These are phyloP conservation scores for Tolypocladium tropicale DNA, from an alignment of 2,329 filamentous ascomycete genomes.

Conservation along the genomic window DNA sequence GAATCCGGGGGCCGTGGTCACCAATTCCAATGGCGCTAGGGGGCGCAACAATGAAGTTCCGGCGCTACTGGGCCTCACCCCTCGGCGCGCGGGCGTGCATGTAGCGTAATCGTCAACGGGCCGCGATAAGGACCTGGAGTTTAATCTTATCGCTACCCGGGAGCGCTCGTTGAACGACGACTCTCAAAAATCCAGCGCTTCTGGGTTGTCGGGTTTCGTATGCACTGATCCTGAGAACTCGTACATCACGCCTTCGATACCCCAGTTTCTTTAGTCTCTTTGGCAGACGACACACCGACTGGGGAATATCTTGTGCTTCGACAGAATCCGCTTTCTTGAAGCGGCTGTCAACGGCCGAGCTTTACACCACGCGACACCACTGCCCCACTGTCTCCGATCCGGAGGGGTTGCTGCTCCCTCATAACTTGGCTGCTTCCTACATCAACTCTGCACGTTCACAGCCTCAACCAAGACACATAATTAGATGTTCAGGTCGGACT, in stretches of 20 bases:
- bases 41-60: constrained; percentile 23
- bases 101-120: not conserved
- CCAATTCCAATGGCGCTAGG: constrained; percentile 33
- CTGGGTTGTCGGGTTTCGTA: not conserved
- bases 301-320: not conserved
- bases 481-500: not conserved
- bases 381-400: not conserved
- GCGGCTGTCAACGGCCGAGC: not conserved
- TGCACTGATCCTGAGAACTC: too few species aligned
- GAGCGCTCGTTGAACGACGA: not conserved
- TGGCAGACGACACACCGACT: not conserved
- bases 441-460: not conserved
- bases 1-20: constrained; percentile 27
- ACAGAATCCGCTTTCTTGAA: not conserved
- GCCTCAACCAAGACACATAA: not conserved
- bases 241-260: not conserved
- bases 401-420: not conserved
- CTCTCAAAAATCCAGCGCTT: not conserved
- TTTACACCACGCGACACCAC: not conserved
- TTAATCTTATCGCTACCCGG: constrained; percentile 9
- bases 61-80: constrained; percentile 8
- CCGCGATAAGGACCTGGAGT: not conserved
- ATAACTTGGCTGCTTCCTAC: not conserved
- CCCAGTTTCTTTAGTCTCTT: not conserved
- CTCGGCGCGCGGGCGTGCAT: constrained; percentile 2